A percentile compares a stretch with the other conserved stretches of the same genome.
phyloP scores from a whole-genome alignment of 2,329 filamentous ascomycete species.

The Diplodia scrobiculata region DNA sequence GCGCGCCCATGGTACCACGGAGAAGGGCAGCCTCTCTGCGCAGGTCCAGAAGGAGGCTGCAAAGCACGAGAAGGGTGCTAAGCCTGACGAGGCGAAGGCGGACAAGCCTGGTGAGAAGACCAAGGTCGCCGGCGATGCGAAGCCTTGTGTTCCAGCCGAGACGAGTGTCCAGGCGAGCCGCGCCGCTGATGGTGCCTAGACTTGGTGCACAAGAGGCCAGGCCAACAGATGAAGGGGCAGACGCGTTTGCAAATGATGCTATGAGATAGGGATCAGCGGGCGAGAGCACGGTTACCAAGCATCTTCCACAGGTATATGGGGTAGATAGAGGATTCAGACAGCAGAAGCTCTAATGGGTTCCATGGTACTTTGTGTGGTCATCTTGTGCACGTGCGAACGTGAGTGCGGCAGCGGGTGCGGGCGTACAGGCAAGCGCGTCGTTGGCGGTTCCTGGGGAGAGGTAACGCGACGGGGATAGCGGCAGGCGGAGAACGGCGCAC shows the following conservation, averaged over 20 bases:
- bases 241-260: not conserved
- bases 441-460: slow-evolving; percentile 12
- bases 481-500: not conserved
- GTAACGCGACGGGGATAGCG: slow-evolving; percentile 13
- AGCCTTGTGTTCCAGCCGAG: not conserved
- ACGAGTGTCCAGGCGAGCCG: not conserved
- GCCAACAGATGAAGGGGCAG: not conserved
- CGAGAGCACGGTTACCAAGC: slow-evolving; percentile 23
- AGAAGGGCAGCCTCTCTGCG: slow-evolving; percentile 41
- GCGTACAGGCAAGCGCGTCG: slow-evolving; percentile 21
- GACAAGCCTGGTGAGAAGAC: not conserved
- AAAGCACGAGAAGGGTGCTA: slow-evolving; percentile 34
- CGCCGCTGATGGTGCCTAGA: not conserved
- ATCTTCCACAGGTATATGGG: slow-evolving; percentile 10
- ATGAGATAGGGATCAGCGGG: slow-evolving; percentile 20
- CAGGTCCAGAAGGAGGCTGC: slow-evolving; percentile 38
- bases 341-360: not conserved
- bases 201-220: not conserved
- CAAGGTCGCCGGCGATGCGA: not conserved
- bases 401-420: not conserved
- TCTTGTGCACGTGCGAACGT: slow-evolving; percentile 11
- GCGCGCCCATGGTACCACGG: slow-evolving; percentile 38
- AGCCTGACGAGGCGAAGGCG: not conserved
- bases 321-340: not conserved
- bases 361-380: not conserved